Evolutionary conservation across 495 filamentous ascomycete species (phyloP).

Genomic region (Sporormia fimetaria): DNA sequence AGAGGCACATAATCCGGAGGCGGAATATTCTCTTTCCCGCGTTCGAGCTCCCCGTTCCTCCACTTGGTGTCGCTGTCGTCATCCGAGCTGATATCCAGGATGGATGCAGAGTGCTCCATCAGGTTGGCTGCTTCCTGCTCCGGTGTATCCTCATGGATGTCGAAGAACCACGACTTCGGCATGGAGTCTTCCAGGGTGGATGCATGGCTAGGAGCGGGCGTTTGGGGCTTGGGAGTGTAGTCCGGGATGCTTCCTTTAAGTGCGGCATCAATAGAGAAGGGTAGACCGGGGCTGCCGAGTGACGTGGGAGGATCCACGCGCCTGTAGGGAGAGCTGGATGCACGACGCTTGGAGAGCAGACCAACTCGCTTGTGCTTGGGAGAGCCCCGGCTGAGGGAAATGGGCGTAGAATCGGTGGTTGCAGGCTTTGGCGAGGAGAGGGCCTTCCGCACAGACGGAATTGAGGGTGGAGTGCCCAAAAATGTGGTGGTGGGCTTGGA

Average conservation of each 20-base stretch:
- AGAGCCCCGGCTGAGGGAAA: constrained; percentile 51
- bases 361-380: constrained; percentile 48
- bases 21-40: constrained; percentile 89
- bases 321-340: constrained; percentile 40
- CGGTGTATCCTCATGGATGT: constrained; percentile 85
- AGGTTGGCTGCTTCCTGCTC: constrained; percentile 83
- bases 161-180: constrained; percentile 71
- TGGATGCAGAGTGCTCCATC: constrained; percentile 78
- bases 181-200: constrained; percentile 32
- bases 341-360: constrained; percentile 51
- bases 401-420: constrained; percentile 27
- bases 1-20: constrained; percentile 39
- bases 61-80: constrained; percentile 29
- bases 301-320: constrained; percentile 47
- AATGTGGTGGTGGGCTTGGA: constrained; percentile 5
- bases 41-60: constrained; percentile 44
- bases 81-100: constrained; percentile 66
- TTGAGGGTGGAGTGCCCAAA: constrained; percentile 6
- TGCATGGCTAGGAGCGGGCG: constrained; percentile 3
- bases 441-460: constrained; percentile 31
- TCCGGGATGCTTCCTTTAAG: constrained; percentile 55
- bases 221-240: constrained; percentile 36
- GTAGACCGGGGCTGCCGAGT: constrained; percentile 34
- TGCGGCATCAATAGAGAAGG: constrained; percentile 72
- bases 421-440: constrained; percentile 30